Percentiles rank a stretch among this genome's conserved stretches.
Conservation (phyloP, 768 basidiomycete genomes). For the Strobilomyces dryophilus region DNA sequence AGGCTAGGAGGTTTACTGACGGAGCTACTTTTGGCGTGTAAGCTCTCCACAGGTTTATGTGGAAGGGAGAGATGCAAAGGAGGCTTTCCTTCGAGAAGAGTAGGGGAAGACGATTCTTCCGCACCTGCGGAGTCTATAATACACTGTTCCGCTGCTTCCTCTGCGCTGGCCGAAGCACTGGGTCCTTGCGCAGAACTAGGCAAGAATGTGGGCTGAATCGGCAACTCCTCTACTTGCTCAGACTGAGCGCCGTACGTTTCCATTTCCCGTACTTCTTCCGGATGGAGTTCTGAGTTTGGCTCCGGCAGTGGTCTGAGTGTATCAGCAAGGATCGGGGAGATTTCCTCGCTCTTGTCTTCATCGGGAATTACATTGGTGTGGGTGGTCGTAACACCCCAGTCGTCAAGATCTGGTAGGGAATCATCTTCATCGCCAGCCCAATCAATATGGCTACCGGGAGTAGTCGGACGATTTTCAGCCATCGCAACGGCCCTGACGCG, state of each 20-base stretch:
- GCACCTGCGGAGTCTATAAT: conserved; percentile 6
- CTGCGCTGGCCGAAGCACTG: background rate
- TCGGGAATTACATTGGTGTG: conserved; percentile 25
- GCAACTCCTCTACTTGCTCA: conserved; percentile 4
- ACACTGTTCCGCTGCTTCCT: conserved; percentile 18
- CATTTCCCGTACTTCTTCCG: conserved; percentile 21
- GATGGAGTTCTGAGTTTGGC: conserved; percentile 27
- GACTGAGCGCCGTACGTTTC: conserved; percentile 14
- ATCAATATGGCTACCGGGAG: conserved; percentile 78
- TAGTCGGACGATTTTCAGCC: conserved; percentile 59
- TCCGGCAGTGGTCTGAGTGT: conserved; percentile 59
- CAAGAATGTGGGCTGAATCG: conserved; percentile 4
- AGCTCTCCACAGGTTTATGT: conserved; percentile 37
- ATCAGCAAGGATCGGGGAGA: conserved; percentile 67
- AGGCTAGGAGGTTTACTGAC: conserved; percentile 11
- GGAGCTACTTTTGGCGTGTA: conserved; percentile 10
- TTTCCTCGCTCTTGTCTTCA: conserved; percentile 37
- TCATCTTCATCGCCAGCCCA: conserved; percentile 88
- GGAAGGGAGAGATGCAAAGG: conserved; percentile 46
- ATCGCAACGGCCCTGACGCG: conserved; percentile 72
- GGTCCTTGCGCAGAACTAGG: conserved; percentile 6
- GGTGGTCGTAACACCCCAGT: conserved; percentile 69
- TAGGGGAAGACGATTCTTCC: conserved; percentile 6
- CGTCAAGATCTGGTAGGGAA: conserved; percentile 76
- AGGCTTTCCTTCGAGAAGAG: conserved; percentile 14